Evolutionary conservation across 768 basidiomycete species (phyloP).

Genomic region (Tricholoma flavovirens): DNA sequence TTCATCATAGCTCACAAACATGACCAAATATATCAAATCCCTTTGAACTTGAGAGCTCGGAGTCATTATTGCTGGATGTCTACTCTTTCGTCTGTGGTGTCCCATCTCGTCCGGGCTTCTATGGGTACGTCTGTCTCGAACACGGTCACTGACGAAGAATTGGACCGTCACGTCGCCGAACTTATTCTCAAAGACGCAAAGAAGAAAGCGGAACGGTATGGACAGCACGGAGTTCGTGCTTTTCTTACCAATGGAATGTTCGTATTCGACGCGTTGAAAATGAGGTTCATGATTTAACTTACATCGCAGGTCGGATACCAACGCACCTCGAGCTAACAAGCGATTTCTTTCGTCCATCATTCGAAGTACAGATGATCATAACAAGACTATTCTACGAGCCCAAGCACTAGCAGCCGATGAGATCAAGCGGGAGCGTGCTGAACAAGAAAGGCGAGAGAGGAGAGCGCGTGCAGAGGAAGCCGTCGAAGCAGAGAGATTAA

Average conservation of each 20-base stretch:
- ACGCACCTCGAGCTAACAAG: slow-evolving; percentile 76
- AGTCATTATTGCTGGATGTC: slow-evolving; percentile 29
- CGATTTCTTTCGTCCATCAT: slow-evolving; percentile 84
- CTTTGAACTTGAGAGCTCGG: neutral
- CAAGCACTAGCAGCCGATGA: slow-evolving; percentile 72
- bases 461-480: slow-evolving; percentile 72
- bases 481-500: slow-evolving; percentile 54
- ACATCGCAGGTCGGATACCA: slow-evolving; percentile 45
- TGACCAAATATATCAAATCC: slow-evolving; percentile 7
- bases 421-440: slow-evolving; percentile 61
- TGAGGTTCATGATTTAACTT: slow-evolving; percentile 18
- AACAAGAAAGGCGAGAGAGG: slow-evolving; percentile 57
- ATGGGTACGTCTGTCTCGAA: slow-evolving; percentile 61
- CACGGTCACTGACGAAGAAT: slow-evolving; percentile 70
- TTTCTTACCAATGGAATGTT: slow-evolving; percentile 57
- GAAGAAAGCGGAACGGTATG: slow-evolving; percentile 79
- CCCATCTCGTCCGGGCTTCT: slow-evolving; percentile 69
- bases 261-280: slow-evolving; percentile 14
- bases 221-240: slow-evolving; percentile 70
- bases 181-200: slow-evolving; percentile 91
- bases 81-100: slow-evolving; percentile 81
- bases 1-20: slow-evolving; percentile 13
- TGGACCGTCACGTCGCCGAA: slow-evolving; percentile 89
- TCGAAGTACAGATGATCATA: slow-evolving; percentile 92
- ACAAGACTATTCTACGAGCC: slow-evolving; percentile 72